Evolutionary conservation across 352 stramenopile species (phyloP), one percentile per base, ranked within the genome.

Genomic region (Phytophthora quininea): DNA sequence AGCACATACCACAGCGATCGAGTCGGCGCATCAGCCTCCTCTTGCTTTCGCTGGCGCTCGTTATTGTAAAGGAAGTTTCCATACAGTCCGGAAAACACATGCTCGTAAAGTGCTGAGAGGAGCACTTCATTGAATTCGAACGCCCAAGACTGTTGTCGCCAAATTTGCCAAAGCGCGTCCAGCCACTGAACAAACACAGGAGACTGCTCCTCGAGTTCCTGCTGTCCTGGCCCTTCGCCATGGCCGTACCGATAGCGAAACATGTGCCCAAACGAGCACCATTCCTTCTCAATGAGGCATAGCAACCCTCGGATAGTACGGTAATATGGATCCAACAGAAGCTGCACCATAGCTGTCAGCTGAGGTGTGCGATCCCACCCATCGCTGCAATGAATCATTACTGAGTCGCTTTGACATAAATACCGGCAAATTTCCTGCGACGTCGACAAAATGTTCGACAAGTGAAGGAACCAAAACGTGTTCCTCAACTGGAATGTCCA

Each of bases 151-250:
- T 98, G 98, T 67, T 99, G 97, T 38, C 96, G 85, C 66, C 98
- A 93, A 43, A 99, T 83, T 80, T 99, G 98, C 85, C 95, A 99
- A 40, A 99, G 87, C 46, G 93, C 97, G 86, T 99, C 98, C 33
- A 99, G 69, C 84, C 98, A 99, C 78, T 99, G 97, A 24, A 99
- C 73, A 77, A 99, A 99, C 31, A 99, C 97, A 1, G 98, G 98
- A 45, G 97, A 99, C 54, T 98, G 89, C 72, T 99, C 95, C 62
- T 98, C 95, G 32, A 99, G 88, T 64, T 99, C 96, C 67, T 96
- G 88, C 43, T 97, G 91, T 7, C 92, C 90, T 4, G 92, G 93
- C 11, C 89, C 84, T 76, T 99, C 92, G n/a, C 97, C 96, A 68
- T 99, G 97, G 3, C 91, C 96, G 69, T 93, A 98, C 7, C 98